Base-by-base conservation (phyloP, 805 yeast genomes). In the Millerozyma miso region DNA sequence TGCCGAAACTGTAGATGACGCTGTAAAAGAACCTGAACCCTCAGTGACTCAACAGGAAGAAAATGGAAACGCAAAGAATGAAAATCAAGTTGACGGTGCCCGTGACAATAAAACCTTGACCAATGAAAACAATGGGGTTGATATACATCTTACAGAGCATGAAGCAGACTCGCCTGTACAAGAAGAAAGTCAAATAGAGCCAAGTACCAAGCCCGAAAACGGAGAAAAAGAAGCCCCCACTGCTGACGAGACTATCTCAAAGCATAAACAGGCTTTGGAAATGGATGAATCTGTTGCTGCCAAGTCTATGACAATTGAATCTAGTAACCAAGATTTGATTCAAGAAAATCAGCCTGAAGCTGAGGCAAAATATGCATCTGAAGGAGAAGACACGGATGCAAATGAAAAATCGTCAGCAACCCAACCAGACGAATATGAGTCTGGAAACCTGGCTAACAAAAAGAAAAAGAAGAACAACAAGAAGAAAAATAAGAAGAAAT, bases 381-480 rank as follows among this genome's bases (percentile, higher is more conserved):
- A 43, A 20, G 19, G 36, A 12, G 44, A 37, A 31, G 45, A 31
- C 35, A 32, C 37, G 17, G 39, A 13, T 12, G 46, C 35, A 12
- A 39, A 29, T 12, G 47, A 34, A 6, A 43, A 42, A n/a, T 50
- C 39, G 29, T 34, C 37, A 7, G 46, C 43, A n/a, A 43, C 32
- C 31, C 45, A 38, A 38, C 48, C 32, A 15, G 47, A 26, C 18
- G 15, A 38, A 17, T 31, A 37, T 15, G n/a, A 39, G 13, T 5
- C 37, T 19, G 6, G 46, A 12, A 39, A 35, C 36, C 38, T 41
- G 32, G 6, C 51, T 38, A 50, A 48, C 17, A 56, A 55, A 37
- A 63, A 61, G 51, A 64, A 62, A 46, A 65, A 61, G 41, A 62
- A 59, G 35, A 63, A 64, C 39, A 59, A 58, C 42, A 65, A 56